A percentile compares a stretch with the other conserved stretches of the same genome.
Evolutionary conservation across 164 flowering plant species (phyloP).

Genomic region (Vitis vinifera): DNA sequence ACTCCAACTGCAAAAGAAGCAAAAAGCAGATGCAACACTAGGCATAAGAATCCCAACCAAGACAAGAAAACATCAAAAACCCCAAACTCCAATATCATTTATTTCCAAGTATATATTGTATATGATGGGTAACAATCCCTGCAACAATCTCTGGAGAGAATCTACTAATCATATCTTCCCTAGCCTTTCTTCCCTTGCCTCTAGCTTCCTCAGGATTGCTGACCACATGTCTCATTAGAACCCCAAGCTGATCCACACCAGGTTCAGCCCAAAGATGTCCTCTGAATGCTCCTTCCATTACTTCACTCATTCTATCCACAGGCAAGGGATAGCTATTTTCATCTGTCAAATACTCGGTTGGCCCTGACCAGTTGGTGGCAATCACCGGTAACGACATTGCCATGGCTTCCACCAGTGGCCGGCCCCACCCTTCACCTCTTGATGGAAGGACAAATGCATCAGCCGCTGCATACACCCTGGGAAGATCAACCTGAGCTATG

Average conservation of each 20-base stretch:
- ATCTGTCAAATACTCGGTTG: conserved; percentile 62
- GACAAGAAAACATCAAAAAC: no score
- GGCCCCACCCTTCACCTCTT: conserved; percentile 87
- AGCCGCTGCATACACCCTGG: conserved; percentile 63
- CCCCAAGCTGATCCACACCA: conserved; percentile 42
- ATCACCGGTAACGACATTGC: conserved; percentile 77
- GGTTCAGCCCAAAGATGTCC: conserved; percentile 91
- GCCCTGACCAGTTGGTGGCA: conserved; percentile 84
- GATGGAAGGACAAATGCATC: conserved; percentile 77
- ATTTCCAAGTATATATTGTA: conserved; percentile 26
- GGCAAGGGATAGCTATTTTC: conserved; percentile 68
- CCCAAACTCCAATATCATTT: no score
- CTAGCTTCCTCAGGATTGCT: conserved; percentile 50
- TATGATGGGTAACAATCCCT: conserved; percentile 40
- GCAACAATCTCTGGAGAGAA: conserved; percentile 77
- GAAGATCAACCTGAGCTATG: conserved; percentile 65
- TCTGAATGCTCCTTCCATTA: conserved; percentile 68
- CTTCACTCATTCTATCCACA: conserved; percentile 62
- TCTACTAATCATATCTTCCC: conserved; percentile 60
- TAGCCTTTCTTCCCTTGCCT: conserved; percentile 49
- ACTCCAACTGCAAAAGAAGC: no score
- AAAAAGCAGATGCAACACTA: no score
- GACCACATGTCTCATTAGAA: conserved; percentile 62
- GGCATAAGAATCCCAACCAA: no score
- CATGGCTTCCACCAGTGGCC: conserved; percentile 82